Evolutionary conservation across 2,329 filamentous ascomycete species (phyloP), one percentile per base, ranked within the genome.

Genomic region (Diplodia mutila): DNA sequence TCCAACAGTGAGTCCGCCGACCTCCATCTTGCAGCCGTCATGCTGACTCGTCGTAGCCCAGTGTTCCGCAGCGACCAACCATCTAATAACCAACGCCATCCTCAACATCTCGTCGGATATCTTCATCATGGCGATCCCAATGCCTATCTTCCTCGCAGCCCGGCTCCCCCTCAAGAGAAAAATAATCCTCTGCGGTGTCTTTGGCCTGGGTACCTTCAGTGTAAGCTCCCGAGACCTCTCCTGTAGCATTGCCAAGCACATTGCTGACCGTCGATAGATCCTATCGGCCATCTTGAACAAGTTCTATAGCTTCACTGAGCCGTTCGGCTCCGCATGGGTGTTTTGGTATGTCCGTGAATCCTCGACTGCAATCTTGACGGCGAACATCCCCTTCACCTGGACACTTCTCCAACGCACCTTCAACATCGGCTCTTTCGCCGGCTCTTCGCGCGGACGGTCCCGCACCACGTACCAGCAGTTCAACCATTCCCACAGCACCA

Each of bases 351-450:
- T 87, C 9, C 82, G 86, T 32, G 87, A 89, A 73, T 82, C 84
- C 14, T 85, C 84, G 53, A 87, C 87, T 0, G 85, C 86, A 6
- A 80, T 89, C 49, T 81, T 88, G 59, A 86, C 89, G 18, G 83
- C 86, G 32, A 89, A 89, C 69, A 79, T 89, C 6, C 87, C 87
- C 0, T 84, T 88, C 59, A 85, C 83, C 69, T 89, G 86, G 83
- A 84, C 85, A 0, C 78, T 89, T 23, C 79, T 87, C 34, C 82
- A 85, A 52, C 80, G 82, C 9, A 68, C 85, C 66, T 82, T 84
- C 73, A 75, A 75, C 27, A 71, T 75, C 27, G 71, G 72, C 46
- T 72, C 75, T 6, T 79, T 78, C 68, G 61, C 67, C 42, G 63
- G 63, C 49, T 63, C 59, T 14, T 55, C 63, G 16, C 63, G 63